These are phyloP conservation scores for Ceratocystis harringtonii DNA, from an alignment of 2,329 filamentous ascomycete species.

Conservation along the genomic window DNA sequence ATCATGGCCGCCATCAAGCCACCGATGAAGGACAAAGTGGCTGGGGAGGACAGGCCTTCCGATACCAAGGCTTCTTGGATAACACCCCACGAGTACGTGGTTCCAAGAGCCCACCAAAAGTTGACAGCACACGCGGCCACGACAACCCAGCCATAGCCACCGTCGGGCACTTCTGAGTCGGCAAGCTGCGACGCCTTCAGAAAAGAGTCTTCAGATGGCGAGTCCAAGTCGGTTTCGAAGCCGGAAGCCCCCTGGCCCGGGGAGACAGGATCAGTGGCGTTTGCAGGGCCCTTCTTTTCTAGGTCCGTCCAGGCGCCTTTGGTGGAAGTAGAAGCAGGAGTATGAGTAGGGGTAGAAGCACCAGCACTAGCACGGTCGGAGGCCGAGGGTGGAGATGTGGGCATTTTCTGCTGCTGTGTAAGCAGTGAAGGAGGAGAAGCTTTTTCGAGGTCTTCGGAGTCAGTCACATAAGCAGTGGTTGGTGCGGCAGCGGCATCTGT, in stretches of 20 bases:
- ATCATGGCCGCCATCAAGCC: slow-evolving; percentile 36
- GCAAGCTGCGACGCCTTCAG: slow-evolving; percentile 31
- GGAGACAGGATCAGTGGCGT: background rate
- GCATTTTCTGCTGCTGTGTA: background rate
- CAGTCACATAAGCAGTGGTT: background rate
- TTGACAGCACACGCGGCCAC: slow-evolving; percentile 36
- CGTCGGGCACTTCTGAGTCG: slow-evolving; percentile 35
- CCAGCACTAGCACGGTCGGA: background rate
- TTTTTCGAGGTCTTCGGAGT: background rate
- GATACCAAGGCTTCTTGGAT: slow-evolving; percentile 42
- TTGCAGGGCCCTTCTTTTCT: slow-evolving; percentile 2
- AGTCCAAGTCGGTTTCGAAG: slow-evolving; percentile 1
- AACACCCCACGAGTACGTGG: slow-evolving; percentile 44
- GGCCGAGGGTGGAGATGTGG: background rate
- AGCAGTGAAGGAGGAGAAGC: background rate
- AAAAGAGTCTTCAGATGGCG: slow-evolving; percentile 15
- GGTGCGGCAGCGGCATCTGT: background rate
- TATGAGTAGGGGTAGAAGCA: background rate
- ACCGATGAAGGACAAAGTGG: slow-evolving; percentile 44
- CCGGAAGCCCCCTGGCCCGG: background rate
- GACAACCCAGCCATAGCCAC: slow-evolving; percentile 42
- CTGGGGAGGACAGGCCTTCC: slow-evolving; percentile 32
- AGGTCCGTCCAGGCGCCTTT: background rate
- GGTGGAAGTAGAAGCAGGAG: background rate
- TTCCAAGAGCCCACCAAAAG: slow-evolving; percentile 43